Evolutionary conservation across 768 basidiomycete species (phyloP), one percentile per base, ranked within the genome.

Genomic region (Psilocybe cubensis): DNA sequence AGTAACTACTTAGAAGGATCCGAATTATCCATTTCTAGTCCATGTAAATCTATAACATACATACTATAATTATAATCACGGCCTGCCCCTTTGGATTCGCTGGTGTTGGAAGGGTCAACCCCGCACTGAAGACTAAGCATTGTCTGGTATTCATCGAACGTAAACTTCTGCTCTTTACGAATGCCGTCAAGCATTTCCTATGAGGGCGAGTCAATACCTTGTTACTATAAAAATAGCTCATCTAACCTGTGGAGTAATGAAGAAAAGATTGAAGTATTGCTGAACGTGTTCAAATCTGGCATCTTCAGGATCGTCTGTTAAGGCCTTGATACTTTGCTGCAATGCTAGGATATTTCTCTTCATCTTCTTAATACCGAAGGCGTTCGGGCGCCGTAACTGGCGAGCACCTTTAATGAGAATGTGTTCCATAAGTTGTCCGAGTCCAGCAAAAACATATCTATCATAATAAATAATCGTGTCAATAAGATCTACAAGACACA

Each of bases 101-200:
- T 82, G 20, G 75, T 74, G 31, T 85, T 83, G 73, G n/a, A 71
- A 75, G 56, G 85, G 66, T 92, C 86, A 31, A 94, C 85, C 14
- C 91, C 92, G 67, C 94, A 96, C 64, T 94, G 93, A 33, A 98
- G 80, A 64, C 87, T 89, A 46, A 98, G 80, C 80, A 98, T 94
- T 7, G 84, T 83, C 70, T 94, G 91, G 72, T 96, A 98, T 67
- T 98, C 92, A 62, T 96, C 95, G 63, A 97, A 96, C 3, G 81
- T 84, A 75, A 93, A 98, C 35, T 72, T 72, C 59, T 83, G 84
- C 60, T 80, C 78, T 46, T 76, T 62, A 24, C 87, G 85, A 52
- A 94, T 84, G 10, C 79, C 73, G 25, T 91, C 86, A 47, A 98
- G 77, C 82, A 98, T 86, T 50, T 83, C 84, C 94, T 96, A 56